phyloP scores from a whole-genome alignment of 2,329 filamentous ascomycete genomes.

The Cladophialophora exuberans region DNA sequence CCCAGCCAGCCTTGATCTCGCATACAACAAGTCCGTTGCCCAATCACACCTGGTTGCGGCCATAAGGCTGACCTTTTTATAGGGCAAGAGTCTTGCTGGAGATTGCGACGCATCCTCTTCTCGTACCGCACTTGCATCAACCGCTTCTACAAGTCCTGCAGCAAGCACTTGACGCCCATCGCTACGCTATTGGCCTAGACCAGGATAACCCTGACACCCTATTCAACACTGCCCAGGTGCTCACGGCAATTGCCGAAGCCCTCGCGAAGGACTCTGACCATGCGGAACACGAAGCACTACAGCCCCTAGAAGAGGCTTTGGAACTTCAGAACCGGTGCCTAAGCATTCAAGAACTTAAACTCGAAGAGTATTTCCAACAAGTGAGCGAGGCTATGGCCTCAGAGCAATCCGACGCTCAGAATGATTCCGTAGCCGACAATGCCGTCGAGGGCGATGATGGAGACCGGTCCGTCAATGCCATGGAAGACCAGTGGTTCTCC shows the following conservation, averaged over 20 bases:
- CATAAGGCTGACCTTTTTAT: conserved; percentile 12
- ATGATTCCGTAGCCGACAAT: conserved; percentile 26
- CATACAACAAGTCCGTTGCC: conserved; percentile 69
- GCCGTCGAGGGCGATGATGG: conserved; percentile 38
- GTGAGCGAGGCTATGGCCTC: conserved; percentile 24
- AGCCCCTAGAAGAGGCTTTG: conserved; percentile 62
- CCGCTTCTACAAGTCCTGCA: conserved; percentile 59
- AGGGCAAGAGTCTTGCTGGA: conserved; percentile 72
- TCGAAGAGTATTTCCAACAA: conserved; percentile 51
- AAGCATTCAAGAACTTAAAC: conserved; percentile 55
- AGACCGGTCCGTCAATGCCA: conserved; percentile 25
- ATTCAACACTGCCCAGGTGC: conserved; percentile 73
- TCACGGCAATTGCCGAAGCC: conserved; percentile 66
- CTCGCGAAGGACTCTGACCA: conserved; percentile 57
- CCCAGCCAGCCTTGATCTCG: conserved; percentile 68
- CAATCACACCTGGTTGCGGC: not conserved
- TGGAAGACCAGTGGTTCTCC: conserved; percentile 59
- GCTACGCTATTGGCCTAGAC: conserved; percentile 62
- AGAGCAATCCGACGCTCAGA: conserved; percentile 1
- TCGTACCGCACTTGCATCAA: conserved; percentile 62
- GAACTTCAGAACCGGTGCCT: conserved; percentile 63
- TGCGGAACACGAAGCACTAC: conserved; percentile 51
- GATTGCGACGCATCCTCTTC: conserved; percentile 67
- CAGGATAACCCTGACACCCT: conserved; percentile 67
- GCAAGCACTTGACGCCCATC: conserved; percentile 66